Percentiles rank a stretch among this genome's conserved stretches.
These are phyloP conservation scores for Papiliotrema fonsecae DNA, from an alignment of 1,284 basidiomycete species.

Conservation along the genomic window DNA sequence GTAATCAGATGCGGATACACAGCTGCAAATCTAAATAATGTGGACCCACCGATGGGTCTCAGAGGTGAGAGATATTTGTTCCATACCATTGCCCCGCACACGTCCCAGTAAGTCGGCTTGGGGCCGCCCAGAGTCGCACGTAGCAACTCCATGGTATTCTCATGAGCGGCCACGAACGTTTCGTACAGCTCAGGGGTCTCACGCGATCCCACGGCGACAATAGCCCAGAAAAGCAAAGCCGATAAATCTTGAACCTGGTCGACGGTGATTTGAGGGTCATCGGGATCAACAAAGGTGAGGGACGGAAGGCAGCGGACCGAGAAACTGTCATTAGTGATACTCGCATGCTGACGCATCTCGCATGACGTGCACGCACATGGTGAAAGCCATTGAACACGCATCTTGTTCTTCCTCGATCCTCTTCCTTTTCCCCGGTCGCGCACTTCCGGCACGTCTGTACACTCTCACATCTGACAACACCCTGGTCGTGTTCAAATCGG, in stretches of 20 bases:
- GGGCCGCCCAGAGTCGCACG: slow-evolving; percentile 3
- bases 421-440: background rate
- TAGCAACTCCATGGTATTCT: slow-evolving; percentile 5
- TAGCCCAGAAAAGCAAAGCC: slow-evolving; percentile 6
- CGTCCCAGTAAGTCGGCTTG: slow-evolving; percentile 3
- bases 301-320: slow-evolving; percentile 3
- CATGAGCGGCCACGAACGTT: background rate
- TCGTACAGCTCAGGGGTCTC: slow-evolving; percentile 6
- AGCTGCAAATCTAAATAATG: background rate
- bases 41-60: slow-evolving; percentile 4
- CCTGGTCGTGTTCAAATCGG: slow-evolving; percentile 2
- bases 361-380: background rate
- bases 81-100: slow-evolving; percentile 4
- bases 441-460: background rate
- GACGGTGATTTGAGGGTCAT: background rate
- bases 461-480: slow-evolving; percentile 3
- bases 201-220: slow-evolving; percentile 5
- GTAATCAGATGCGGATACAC: background rate
- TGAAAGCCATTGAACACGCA: slow-evolving; percentile 1
- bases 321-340: slow-evolving; percentile 6
- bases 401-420: slow-evolving; percentile 1
- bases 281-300: slow-evolving; percentile 4
- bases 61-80: slow-evolving; percentile 6
- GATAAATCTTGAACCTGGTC: background rate
- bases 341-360: no score